Conservation (phyloP, 129 eudicot genomes). For the Oenanthe sinensis region DNA sequence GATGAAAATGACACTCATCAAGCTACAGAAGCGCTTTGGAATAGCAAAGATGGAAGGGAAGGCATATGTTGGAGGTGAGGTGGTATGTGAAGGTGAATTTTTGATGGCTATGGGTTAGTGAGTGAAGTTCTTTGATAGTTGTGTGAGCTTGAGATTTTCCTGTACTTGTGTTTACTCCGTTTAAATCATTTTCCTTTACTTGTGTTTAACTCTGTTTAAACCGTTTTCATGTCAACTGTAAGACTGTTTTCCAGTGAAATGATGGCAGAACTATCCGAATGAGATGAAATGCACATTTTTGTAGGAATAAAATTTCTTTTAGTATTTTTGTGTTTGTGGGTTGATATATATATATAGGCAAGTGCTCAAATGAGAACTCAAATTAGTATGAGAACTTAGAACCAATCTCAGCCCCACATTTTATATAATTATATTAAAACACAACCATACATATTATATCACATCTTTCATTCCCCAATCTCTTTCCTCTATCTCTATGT, state of each 20-base stretch:
- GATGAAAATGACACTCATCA: slow-evolving; percentile 83
- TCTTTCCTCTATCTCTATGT: too few relatives aligned
- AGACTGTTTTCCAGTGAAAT: neutral
- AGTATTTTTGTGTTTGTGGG: neutral
- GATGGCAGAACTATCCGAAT: slow-evolving; percentile 3
- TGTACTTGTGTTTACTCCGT: slow-evolving; percentile 10
- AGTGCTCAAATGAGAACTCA: too few relatives aligned
- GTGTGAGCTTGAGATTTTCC: slow-evolving; percentile 17
- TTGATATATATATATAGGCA: too few relatives aligned
- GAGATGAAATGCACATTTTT: neutral
- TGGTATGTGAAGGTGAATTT: slow-evolving; percentile 95
- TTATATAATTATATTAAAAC: too few relatives aligned
- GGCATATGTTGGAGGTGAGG: slow-evolving; percentile 90
- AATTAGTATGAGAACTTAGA: too few relatives aligned
- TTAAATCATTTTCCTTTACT: slow-evolving; percentile 18
- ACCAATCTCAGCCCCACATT: too few relatives aligned
- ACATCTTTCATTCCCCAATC: too few relatives aligned
- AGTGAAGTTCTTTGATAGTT: slow-evolving; percentile 14
- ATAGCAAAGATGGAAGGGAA: slow-evolving; percentile 96
- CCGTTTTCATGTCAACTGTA: neutral
- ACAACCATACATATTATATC: too few relatives aligned
- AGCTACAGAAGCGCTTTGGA: slow-evolving; percentile 91
- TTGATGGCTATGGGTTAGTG: slow-evolving; percentile 90
- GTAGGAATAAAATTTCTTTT: neutral
- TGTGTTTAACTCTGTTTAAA: slow-evolving; percentile 9